phyloP scores from a whole-genome alignment of 1,284 basidiomycete species.

The Rhodotorula mucilaginosa region DNA sequence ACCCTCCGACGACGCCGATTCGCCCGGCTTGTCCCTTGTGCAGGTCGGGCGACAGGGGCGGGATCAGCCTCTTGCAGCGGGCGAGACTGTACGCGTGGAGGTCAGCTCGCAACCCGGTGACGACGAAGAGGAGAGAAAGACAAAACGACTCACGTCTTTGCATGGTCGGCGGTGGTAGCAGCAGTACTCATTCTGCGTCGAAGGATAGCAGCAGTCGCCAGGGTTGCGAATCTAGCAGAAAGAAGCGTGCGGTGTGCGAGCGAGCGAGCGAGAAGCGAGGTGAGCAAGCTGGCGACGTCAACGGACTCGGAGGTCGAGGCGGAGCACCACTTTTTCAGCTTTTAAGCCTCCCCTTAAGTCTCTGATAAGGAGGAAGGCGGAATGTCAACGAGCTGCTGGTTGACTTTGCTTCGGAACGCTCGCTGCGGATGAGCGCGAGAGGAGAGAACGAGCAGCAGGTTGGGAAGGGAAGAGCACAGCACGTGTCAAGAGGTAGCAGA shows the following conservation, averaged over 20 bases:
- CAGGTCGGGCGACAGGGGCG: conserved; percentile 74
- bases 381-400: not conserved
- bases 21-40: conserved; percentile 96
- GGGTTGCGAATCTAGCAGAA: not conserved
- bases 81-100: conserved; percentile 53
- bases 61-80: conserved; percentile 74
- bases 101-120: not conserved
- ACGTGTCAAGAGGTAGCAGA: too few species aligned
- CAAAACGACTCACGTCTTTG: not conserved
- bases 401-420: not conserved
- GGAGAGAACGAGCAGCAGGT: too few species aligned
- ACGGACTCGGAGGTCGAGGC: not conserved
- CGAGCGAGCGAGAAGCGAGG: not conserved
- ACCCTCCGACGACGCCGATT: conserved; percentile 89
- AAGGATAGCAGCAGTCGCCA: conserved; percentile 4
- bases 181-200: not conserved
- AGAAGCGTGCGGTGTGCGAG: not conserved
- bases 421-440: too few species aligned
- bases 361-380: too few species aligned
- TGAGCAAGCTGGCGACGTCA: not conserved
- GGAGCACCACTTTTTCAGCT: not conserved
- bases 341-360: not conserved
- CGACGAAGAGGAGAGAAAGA: not conserved
- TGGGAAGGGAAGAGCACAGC: too few species aligned
- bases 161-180: conserved; percentile 19